Base-by-base conservation (phyloP, 768 basidiomycete species). In the Lentinula sp. region DNA sequence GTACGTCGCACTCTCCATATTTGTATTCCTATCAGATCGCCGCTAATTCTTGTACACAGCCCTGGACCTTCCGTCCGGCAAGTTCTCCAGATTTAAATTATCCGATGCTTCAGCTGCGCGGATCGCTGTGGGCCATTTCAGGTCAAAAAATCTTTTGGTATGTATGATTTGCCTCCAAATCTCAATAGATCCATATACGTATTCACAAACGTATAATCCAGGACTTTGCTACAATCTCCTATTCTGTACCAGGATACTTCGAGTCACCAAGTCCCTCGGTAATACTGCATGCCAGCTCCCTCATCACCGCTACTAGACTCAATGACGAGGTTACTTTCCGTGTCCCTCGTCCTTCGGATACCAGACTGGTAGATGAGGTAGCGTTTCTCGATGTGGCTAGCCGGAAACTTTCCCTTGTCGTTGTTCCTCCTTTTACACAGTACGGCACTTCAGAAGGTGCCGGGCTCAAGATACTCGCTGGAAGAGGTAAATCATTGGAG, bases 221-320 rank as follows among this genome's bases (percentile, higher is more conserved):
- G 70, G 70, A 70, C 58, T 57, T 69, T 32, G 70, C 65, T 5
- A 64, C 70, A 5, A 66, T 70, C 57, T 71, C 70, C 1, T 71
- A 71, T 55, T 71, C 62, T 18, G 69, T 71, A n/a, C 70, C 70
- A 8, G 68, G 66, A n/a, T 71, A 71, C 61, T 62, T 60, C 64
- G 64, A 61, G 37, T 61, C 61, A 9, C 70, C 68, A 13, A 65
- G 67, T 61, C 65, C 65, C n/a, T 63, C 70, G 23, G 43, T 65
- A 40, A 61, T 57, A 18, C 62, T 65, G 42, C 63, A 57, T 37
- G 40, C 52, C 4, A 45, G 35, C 16, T 37, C 23, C 32, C 35
- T 35, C 37, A 64, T 51, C 59, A 63, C 51, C 9, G 68, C 63
- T 15, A 49, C 57, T 11, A 53, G 54, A 48, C 67, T 70, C 23